Evolutionary conservation across 163 green algal genomes (phyloP).

Genomic region (Chloromonas sp.): DNA sequence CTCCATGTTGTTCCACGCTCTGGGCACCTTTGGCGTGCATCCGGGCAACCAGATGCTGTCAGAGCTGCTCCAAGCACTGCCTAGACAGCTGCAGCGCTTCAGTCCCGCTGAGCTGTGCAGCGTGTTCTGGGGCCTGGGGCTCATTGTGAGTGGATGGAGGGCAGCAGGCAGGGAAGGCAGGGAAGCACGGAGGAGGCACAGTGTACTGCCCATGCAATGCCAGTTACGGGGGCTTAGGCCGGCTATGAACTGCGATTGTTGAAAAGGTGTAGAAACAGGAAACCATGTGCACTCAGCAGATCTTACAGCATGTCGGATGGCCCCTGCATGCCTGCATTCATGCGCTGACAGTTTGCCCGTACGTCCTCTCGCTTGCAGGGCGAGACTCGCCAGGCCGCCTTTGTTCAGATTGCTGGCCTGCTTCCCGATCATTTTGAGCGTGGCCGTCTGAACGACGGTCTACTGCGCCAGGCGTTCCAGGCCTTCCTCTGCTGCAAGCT

Average conservation of each 20-base stretch:
- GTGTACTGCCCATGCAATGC: too few species aligned
- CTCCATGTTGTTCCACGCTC: conserved; percentile 23
- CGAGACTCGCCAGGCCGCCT: background rate
- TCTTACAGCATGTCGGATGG: too few species aligned
- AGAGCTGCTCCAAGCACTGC: conserved; percentile 17
- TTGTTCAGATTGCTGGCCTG: conserved; percentile 1
- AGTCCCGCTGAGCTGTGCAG: conserved; percentile 10
- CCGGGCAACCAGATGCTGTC: conserved; percentile 16
- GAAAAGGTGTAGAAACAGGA: too few species aligned
- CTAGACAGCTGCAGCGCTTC: background rate
- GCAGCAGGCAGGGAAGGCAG: background rate
- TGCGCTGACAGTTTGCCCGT: background rate
- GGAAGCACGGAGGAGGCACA: background rate
- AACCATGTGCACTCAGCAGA: too few species aligned
- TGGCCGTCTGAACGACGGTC: conserved; percentile 11
- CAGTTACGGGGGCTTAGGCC: too few species aligned
- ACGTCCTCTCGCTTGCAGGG: background rate
- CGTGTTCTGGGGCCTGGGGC: conserved; percentile 31
- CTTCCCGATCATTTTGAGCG: conserved; percentile 5
- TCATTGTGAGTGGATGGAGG: conserved; percentile 7
- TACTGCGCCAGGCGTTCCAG: conserved; percentile 28
- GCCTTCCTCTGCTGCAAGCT: conserved; percentile 14
- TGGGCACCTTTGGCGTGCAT: conserved; percentile 29
- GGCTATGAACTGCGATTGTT: too few species aligned
- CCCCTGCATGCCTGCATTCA: too few species aligned